These are phyloP conservation scores for Trifolium fragiferum DNA, from an alignment of 306 rosid species.

Conservation along the genomic window DNA sequence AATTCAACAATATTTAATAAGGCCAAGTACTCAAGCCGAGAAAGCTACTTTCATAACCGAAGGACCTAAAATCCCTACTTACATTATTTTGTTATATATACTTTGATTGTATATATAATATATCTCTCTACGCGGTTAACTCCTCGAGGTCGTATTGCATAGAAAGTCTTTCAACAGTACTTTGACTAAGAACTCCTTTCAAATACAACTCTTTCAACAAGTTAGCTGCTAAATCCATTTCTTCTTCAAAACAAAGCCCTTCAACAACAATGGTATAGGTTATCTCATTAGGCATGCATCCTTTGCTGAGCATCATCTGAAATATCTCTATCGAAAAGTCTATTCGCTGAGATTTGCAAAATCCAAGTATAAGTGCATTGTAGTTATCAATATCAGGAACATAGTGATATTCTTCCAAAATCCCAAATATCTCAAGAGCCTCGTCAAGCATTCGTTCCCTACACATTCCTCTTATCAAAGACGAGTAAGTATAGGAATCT, in stretches of 20 bases:
- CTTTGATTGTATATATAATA: no score
- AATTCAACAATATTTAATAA: no score
- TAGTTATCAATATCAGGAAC: conserved; percentile 71
- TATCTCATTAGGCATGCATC: conserved; percentile 74
- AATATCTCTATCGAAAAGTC: conserved; percentile 65
- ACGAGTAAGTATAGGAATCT: conserved; percentile 77
- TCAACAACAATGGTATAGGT: conserved; percentile 84
- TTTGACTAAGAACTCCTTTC: conserved; percentile 65
- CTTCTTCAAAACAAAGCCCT: conserved; percentile 78
- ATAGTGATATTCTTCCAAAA: conserved; percentile 73
- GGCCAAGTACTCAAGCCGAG: no score
- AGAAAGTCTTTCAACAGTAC: conserved; percentile 69
- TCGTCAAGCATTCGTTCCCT: conserved; percentile 80
- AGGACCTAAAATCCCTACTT: conserved; percentile 31
- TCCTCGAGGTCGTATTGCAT: conserved; percentile 76
- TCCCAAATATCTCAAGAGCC: conserved; percentile 73
- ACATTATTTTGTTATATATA: conserved; percentile 29
- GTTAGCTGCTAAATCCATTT: conserved; percentile 62
- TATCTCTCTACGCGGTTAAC: conserved; percentile 44
- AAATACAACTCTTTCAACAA: conserved; percentile 63
- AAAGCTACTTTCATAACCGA: no score
- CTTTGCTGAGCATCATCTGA: conserved; percentile 69
- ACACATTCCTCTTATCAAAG: conserved; percentile 89
- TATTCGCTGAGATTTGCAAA: conserved; percentile 75
- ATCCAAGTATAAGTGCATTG: conserved; percentile 80